A percentile compares a stretch with the other conserved stretches of the same genome.
These are phyloP conservation scores for Plasmodium coatneyi DNA, from an alignment of 169 alveolate genomes.

Conservation along the genomic window DNA sequence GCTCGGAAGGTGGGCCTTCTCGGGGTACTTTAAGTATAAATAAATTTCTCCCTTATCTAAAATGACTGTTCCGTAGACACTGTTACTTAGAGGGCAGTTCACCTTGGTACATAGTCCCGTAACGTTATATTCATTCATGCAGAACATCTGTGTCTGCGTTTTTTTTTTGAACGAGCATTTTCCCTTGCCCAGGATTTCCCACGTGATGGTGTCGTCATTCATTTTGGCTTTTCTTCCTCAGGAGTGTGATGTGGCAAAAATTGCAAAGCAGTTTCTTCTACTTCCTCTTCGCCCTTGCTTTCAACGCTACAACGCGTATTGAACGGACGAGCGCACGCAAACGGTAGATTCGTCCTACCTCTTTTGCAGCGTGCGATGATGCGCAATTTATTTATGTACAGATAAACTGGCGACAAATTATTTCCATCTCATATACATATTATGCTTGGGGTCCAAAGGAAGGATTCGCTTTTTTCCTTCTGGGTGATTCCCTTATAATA, in stretches of 20 bases:
- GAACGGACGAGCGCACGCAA: background rate
- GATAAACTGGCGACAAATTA: background rate
- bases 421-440: background rate
- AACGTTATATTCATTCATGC: constrained; percentile 92
- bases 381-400: background rate
- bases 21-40: constrained; percentile 97
- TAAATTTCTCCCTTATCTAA: constrained; percentile 91
- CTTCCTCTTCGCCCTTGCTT: background rate
- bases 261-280: background rate
- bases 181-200: constrained; percentile 72
- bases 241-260: background rate
- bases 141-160: constrained; percentile 79
- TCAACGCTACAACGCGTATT: background rate
- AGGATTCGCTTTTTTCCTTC: background rate
- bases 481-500: background rate
- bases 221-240: background rate
- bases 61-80: constrained; percentile 97
- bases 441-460: background rate
- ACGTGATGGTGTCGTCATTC: constrained; percentile 63
- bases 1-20: constrained; percentile 98
- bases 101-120: constrained; percentile 98
- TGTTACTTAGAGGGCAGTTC: constrained; percentile 98
- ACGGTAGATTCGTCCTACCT: background rate
- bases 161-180: constrained; percentile 66
- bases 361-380: background rate